Percentiles rank a stretch among this genome's conserved stretches.
Evolutionary conservation across 805 yeast species (phyloP).

Genomic region (Vanderwaltozyma verrucispora): DNA sequence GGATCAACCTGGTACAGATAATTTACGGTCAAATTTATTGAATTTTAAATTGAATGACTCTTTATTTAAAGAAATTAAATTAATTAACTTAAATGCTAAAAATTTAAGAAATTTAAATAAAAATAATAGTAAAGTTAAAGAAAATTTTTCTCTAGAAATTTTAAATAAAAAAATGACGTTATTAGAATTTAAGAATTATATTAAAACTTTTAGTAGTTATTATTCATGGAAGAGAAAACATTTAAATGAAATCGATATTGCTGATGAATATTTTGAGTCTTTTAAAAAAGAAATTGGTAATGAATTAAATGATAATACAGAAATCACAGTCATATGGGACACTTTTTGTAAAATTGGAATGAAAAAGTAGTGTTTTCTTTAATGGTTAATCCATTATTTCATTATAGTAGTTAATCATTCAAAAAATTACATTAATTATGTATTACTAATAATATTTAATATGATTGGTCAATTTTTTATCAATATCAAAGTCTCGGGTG

Average conservation of each 20-base stretch:
- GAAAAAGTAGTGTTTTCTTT: too few relatives aligned
- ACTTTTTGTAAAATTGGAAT: conserved; percentile 22
- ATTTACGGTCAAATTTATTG: conserved; percentile 36
- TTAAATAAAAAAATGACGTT: conserved; percentile 35
- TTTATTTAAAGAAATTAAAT: conserved; percentile 33
- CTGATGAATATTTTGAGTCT: conserved; percentile 41
- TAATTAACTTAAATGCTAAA: conserved; percentile 19
- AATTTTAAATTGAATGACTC: conserved; percentile 14
- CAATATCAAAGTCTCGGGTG: not conserved
- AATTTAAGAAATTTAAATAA: conserved; percentile 12
- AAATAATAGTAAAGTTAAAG: too few relatives aligned
- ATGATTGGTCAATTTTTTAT: not conserved
- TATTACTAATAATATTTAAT: not conserved
- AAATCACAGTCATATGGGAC: conserved; percentile 18
- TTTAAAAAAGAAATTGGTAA: too few relatives aligned
- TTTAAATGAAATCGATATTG: conserved; percentile 32
- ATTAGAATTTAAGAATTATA: conserved; percentile 38
- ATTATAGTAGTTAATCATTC: too few relatives aligned
- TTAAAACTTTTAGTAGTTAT: conserved; percentile 63
- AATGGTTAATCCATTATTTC: too few relatives aligned
- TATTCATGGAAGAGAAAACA: conserved; percentile 40
- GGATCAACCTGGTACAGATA: conserved; percentile 74
- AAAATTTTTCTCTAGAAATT: conserved; percentile 23
- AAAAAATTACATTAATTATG: not conserved
- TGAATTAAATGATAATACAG: conserved; percentile 9